Evolutionary conservation across 345 rosid species (phyloP), one percentile per base, ranked within the genome.

Genomic region (Schrenkiella parvula): DNA sequence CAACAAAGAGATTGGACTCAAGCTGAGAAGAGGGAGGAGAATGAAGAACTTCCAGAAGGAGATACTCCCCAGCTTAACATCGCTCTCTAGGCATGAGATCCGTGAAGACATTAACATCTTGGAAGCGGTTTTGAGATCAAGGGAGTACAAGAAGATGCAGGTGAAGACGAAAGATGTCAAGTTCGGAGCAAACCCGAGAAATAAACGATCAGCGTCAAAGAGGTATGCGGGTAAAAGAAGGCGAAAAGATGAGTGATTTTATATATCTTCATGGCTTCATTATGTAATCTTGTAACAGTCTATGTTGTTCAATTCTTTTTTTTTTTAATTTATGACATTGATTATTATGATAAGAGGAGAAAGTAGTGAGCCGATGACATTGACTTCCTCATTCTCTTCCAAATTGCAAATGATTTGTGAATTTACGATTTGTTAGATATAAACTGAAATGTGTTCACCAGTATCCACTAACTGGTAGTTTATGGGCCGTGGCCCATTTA

Each of bases 1-100:
- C 47, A 79, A 59, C 35, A 85, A 84, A 67, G 88, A 87, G 71
- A 70, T 80, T 39, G 68, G 89, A 64, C 10, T 74, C 25, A 90
- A 82, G 79, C 64, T 85, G 77, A 88, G 87, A 77, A 80, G 97
- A 66, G 97, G 97, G 18, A 82, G 97, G 55, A 84, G 97, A 59
- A 41, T 90, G 89, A 90, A 90, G 77, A 90, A 90, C 76, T 90
- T 90, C 57, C 95, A 84, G 48, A 85, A 67, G 65, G 97, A 90
- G 78, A 88, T 90, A 75, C 80, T 90, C 59, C 97, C 95, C 0
- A 65, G 80, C 35, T 79, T 90, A 23, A 73, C 87, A 1, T 77
- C 88, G 7, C 92, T 90, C 42, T 83, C 97, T 22, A 82, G 88
- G 43, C 88, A 79, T 0, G 97, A 90, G 81, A 88, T 90, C 18